Conservation (phyloP, 768 basidiomycete species). For the Kondoa malvinella region DNA sequence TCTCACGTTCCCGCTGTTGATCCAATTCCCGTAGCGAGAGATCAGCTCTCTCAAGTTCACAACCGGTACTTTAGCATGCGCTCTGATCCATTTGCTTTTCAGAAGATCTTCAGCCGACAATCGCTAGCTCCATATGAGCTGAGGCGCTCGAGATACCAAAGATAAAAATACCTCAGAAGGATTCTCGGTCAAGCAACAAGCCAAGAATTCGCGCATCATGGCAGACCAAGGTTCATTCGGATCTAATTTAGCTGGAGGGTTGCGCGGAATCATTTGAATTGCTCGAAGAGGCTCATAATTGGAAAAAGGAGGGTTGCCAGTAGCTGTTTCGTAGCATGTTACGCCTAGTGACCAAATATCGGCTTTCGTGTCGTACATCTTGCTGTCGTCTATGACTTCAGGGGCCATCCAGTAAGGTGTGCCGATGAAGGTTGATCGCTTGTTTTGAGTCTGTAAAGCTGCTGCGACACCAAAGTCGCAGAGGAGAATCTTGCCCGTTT, state of each 20-base stretch:
- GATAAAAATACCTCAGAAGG: slow-evolving; percentile 51
- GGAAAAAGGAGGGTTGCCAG: slow-evolving; percentile 43
- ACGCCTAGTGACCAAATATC: slow-evolving; percentile 98
- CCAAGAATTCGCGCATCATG: slow-evolving; percentile 75
- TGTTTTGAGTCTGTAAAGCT: slow-evolving; percentile 60
- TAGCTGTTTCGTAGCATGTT: slow-evolving; percentile 87
- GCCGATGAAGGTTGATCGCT: slow-evolving; percentile 88
- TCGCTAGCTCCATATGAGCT: slow-evolving; percentile 40
- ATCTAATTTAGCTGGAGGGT: slow-evolving; percentile 58
- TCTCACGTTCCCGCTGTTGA: slow-evolving; percentile 49
- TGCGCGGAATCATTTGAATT: slow-evolving; percentile 72
- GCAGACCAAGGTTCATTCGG: slow-evolving; percentile 38
- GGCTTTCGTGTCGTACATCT: slow-evolving; percentile 90
- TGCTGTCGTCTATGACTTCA: slow-evolving; percentile 71
- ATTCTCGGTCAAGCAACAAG: slow-evolving; percentile 60
- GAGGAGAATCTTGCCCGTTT: slow-evolving; percentile 76
- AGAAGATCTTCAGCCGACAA: slow-evolving; percentile 71
- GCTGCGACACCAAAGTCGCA: slow-evolving; percentile 98
- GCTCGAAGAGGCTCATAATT: slow-evolving; percentile 62
- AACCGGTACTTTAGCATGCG: slow-evolving; percentile 48
- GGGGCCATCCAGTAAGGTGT: slow-evolving; percentile 99
- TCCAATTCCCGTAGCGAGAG: slow-evolving; percentile 56
- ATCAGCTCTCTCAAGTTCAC: slow-evolving; percentile 64
- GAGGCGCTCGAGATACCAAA: slow-evolving; percentile 5
- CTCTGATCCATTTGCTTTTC: slow-evolving; percentile 74